Evolutionary conservation across 2,329 filamentous ascomycete genomes (phyloP), one percentile per base, ranked within the genome.

Genomic region (Fusarium dimerum): DNA sequence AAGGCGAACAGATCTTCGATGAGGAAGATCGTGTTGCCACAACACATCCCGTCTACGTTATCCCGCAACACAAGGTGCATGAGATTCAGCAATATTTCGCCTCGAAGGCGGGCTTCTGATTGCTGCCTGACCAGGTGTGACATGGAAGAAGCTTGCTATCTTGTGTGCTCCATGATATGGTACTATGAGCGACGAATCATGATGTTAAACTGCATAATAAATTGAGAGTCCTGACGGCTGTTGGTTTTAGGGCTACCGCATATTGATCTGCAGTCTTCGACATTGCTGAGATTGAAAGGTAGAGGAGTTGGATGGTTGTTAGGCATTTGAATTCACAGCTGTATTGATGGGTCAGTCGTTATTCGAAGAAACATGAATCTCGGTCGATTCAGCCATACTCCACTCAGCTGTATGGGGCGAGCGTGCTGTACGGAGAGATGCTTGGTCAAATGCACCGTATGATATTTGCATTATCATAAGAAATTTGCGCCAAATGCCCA

Each of bases 41-140:
- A 15, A 80, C 90, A 39, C 91, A 97, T 72, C 93, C 93, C 2
- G 82, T 97, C 26, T 97, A 90, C 73, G 88, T 90, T 56, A 87
- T 97, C 60, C 89, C 92, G 5, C 85, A 88, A 71, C 78, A 82
- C 56, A 80, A 80, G 48, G 88, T 87, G 48, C 81, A 87, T 62
- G 77, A 77, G 34, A 85, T 87, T 60, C 81, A 83, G 69, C 73
- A 73, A 55, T 89, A 89, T 73, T 92, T 86, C 71, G 76, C 78
- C 58, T 73, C 74, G 40, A 85, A 83, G 68, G 72, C 74, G 48
- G 78, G 81, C 12, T 85, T 87, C 62, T 85, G 73, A 73, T 68
- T n/a, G 38, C 30, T 29, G 49, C 32, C 40, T 48, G 20, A 26
- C 20, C 7, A 5, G 32, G 32, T 36, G 11, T 15, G 10, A 36